A percentile compares a stretch with the other conserved stretches of the same genome.
Conservation (phyloP, 441 rosid genomes). For the Pelargonium myrrhifolium region DNA sequence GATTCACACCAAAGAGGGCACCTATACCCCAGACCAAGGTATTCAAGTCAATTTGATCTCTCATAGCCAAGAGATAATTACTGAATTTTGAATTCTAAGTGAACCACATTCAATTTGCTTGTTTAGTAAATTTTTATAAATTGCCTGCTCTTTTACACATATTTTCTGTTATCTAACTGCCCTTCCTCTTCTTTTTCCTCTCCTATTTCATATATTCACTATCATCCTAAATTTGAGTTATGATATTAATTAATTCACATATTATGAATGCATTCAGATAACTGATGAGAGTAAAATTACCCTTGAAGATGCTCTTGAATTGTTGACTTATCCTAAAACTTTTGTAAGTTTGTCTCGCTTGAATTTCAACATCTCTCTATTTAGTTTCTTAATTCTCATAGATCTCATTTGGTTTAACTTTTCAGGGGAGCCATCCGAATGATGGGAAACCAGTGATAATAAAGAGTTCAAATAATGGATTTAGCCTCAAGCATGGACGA, state of each 20-base stretch:
- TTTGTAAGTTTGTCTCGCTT: conserved; percentile 5
- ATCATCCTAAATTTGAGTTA: neutral
- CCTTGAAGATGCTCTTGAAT: neutral
- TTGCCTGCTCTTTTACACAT: neutral
- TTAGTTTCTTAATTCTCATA: neutral
- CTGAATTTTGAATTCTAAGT: neutral
- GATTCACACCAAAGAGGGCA: conserved; percentile 9
- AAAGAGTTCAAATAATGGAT: conserved; percentile 6
- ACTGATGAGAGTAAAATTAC: neutral
- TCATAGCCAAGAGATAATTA: neutral
- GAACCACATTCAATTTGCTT: neutral
- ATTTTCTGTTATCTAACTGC: neutral
- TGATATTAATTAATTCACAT: neutral
- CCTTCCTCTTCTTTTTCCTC: neutral
- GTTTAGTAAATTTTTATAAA: neutral
- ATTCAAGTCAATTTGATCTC: neutral
- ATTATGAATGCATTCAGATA: neutral
- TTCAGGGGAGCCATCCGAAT: conserved; percentile 1
- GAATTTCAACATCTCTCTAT: neutral
- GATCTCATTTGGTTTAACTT: conserved; percentile 3
- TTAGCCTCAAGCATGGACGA: conserved; percentile 2
- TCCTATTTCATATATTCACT: neutral
- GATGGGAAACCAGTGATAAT: conserved; percentile 4
- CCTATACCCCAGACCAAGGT: neutral
- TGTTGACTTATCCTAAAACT: conserved; percentile 5